phyloP scores from a whole-genome alignment of 176 grass and related monocot genomes.

The Poa annua region DNA sequence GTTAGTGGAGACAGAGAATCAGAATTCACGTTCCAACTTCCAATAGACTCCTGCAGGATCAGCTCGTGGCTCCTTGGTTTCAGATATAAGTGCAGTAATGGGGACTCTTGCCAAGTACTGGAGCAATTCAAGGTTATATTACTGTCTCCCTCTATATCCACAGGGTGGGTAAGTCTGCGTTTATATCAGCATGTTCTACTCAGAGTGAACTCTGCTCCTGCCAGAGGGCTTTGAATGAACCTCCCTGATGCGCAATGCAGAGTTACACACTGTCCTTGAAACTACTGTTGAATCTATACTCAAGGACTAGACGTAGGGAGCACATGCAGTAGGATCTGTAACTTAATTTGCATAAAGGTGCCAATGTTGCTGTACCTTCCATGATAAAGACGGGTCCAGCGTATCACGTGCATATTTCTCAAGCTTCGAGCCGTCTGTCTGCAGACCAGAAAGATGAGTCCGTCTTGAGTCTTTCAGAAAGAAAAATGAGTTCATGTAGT shows the following conservation, averaged over 20 bases:
- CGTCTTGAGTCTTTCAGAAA: conserved; percentile 26
- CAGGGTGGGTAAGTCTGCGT: background rate
- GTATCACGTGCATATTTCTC: conserved; percentile 49
- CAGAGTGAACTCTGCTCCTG: conserved; percentile 21
- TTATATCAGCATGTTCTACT: conserved; percentile 7
- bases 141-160: conserved; percentile 1
- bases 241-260: background rate
- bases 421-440: conserved; percentile 70
- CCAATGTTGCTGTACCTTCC: conserved; percentile 59
- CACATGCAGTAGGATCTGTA: conserved; percentile 35
- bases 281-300: conserved; percentile 25
- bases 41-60: background rate
- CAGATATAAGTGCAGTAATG: conserved; percentile 1
- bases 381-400: conserved; percentile 80
- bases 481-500: background rate
- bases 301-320: background rate
- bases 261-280: background rate
- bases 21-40: conserved; percentile 9
- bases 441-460: conserved; percentile 15
- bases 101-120: conserved; percentile 13
- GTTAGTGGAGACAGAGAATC: background rate
- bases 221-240: conserved; percentile 27
- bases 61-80: background rate
- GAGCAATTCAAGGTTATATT: conserved; percentile 37
- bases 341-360: conserved; percentile 25